Percentiles rank a stretch among this genome's conserved stretches.
These are phyloP conservation scores for Eutrema yunnanense DNA, from an alignment of 345 rosid species.

Conservation along the genomic window DNA sequence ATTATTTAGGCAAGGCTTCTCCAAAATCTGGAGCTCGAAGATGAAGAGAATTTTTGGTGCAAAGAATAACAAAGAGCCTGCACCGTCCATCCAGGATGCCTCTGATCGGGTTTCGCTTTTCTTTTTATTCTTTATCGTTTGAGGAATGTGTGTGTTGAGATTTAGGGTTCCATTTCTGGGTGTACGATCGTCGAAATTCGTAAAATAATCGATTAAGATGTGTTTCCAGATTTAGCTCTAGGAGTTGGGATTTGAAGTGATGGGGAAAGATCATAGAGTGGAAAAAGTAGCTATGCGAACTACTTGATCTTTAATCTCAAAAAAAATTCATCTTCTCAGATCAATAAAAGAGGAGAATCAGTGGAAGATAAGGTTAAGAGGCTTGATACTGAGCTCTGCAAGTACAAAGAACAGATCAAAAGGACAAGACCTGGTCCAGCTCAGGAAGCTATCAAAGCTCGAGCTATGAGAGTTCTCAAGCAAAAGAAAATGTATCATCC, in stretches of 20 bases:
- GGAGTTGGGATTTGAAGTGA: not conserved
- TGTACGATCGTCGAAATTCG: not conserved
- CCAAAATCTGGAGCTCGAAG: slow-evolving; percentile 14
- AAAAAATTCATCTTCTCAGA: slow-evolving; percentile 32
- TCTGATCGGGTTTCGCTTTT: slow-evolving; percentile 58
- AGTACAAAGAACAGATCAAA: slow-evolving; percentile 79
- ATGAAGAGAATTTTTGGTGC: slow-evolving; percentile 89
- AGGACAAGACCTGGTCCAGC: slow-evolving; percentile 91
- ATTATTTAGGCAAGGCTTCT: not conserved
- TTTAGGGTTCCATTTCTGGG: not conserved
- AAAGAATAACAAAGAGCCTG: slow-evolving; percentile 90
- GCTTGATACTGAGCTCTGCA: slow-evolving; percentile 74
- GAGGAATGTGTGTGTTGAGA: not conserved
- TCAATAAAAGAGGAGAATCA: slow-evolving; percentile 79
- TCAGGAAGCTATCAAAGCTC: slow-evolving; percentile 83
- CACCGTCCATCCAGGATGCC: slow-evolving; percentile 79
- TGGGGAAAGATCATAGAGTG: not conserved
- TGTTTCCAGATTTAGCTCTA: not conserved
- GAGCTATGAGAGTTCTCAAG: slow-evolving; percentile 88
- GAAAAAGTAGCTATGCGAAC: not conserved
- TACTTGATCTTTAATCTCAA: not conserved
- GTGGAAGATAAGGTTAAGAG: slow-evolving; percentile 83
- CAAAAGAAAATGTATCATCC: slow-evolving; percentile 72
- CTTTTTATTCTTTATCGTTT: not conserved
- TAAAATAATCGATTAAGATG: not conserved